Percentiles rank a stretch among this genome's conserved stretches.
Evolutionary conservation across 2,329 filamentous ascomycete species (phyloP).

Genomic region (Pyrenophora teres): DNA sequence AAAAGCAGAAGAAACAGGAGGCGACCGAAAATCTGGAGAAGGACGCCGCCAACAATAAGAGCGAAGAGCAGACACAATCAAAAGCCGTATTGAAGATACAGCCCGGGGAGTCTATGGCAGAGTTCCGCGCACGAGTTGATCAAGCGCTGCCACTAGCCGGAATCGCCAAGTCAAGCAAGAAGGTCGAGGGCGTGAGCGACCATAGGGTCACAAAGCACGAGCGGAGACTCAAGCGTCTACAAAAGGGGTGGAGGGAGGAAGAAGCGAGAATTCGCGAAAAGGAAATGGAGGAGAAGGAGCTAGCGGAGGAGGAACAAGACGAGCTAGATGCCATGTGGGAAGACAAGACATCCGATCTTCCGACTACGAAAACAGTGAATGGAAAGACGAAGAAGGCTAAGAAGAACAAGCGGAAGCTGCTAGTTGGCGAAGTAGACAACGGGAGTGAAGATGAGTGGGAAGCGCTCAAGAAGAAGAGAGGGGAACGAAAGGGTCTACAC

Average conservation of each 20-base stretch:
- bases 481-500: conserved; percentile 61
- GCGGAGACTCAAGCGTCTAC: conserved; percentile 70
- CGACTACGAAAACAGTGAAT: conserved; percentile 50
- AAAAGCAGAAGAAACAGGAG: conserved; percentile 54
- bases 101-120: conserved; percentile 80
- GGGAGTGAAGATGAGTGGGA: conserved; percentile 79
- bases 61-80: conserved; percentile 27
- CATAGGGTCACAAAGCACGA: conserved; percentile 77
- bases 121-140: conserved; percentile 83
- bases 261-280: conserved; percentile 66
- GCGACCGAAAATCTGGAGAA: conserved; percentile 10
- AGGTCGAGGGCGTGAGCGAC: conserved; percentile 68
- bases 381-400: conserved; percentile 57
- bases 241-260: conserved; percentile 62
- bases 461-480: conserved; percentile 62
- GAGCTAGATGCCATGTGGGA: conserved; percentile 66
- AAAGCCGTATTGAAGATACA: conserved; percentile 59
- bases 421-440: conserved; percentile 55
- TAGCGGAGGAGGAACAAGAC: conserved; percentile 66
- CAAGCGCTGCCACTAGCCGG: conserved; percentile 77
- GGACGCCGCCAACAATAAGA: conserved; percentile 18
- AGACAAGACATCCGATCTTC: conserved; percentile 66
- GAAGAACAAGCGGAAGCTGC: conserved; percentile 58
- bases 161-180: conserved; percentile 65
- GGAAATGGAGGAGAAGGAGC: conserved; percentile 76